Percentiles rank a stretch among this genome's conserved stretches.
These are phyloP conservation scores for Metschnikowia santaceciliae DNA, from an alignment of 805 yeast genomes.

Conservation along the genomic window DNA sequence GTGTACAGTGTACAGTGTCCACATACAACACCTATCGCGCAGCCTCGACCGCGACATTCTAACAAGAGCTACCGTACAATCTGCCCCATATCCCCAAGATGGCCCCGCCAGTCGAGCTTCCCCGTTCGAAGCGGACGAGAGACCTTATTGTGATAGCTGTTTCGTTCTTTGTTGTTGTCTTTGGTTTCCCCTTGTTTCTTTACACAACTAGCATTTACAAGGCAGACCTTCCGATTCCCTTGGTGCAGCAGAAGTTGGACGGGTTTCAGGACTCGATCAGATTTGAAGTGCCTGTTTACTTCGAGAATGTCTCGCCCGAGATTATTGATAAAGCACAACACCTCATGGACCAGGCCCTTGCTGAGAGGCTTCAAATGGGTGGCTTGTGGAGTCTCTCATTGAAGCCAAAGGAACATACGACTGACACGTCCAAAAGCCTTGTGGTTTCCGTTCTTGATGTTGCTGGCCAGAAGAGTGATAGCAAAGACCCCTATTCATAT, in stretches of 20 bases:
- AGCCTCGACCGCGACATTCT: neutral
- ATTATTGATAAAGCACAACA: constrained; percentile 34
- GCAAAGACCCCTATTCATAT: constrained; percentile 9
- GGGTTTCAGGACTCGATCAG: constrained; percentile 17
- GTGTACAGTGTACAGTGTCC: neutral
- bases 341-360: constrained; percentile 29
- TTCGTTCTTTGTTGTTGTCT: constrained; percentile 16
- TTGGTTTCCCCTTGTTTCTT: constrained; percentile 61
- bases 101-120: constrained; percentile 10
- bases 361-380: constrained; percentile 2
- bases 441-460: constrained; percentile 34
- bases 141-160: constrained; percentile 13
- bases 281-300: constrained; percentile 41
- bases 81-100: neutral
- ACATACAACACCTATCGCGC: constrained; percentile 1
- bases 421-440: constrained; percentile 13
- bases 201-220: constrained; percentile 59
- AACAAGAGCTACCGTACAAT: neutral
- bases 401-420: constrained; percentile 11
- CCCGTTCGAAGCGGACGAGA: constrained; percentile 10
- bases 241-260: constrained; percentile 32
- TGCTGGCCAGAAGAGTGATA: constrained; percentile 18
- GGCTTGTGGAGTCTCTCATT: constrained; percentile 29
- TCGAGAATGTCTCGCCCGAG: constrained; percentile 32
- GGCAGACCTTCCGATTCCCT: constrained; percentile 52